These are phyloP conservation scores for Tuber magnatum DNA, from an alignment of 495 filamentous ascomycete species.

Conservation along the genomic window DNA sequence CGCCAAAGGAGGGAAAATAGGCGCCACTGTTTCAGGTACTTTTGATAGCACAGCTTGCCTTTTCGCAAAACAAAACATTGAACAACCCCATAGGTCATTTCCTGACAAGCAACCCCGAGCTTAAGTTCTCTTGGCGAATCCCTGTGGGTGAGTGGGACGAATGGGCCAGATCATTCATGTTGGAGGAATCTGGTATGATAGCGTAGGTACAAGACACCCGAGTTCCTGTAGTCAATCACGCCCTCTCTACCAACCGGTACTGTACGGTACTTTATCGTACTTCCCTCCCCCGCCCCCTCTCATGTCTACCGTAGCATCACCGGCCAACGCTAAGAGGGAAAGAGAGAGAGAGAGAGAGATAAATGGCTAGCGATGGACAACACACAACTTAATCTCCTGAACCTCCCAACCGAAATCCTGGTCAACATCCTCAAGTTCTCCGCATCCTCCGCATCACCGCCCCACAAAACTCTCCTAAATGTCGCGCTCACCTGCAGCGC, in stretches of 20 bases:
- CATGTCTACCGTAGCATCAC: background rate
- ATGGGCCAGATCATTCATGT: background rate
- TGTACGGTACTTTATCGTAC: too few species aligned
- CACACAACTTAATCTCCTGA: conserved; percentile 18
- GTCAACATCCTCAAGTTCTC: conserved; percentile 37
- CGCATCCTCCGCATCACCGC: conserved; percentile 13
- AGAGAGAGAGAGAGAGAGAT: background rate
- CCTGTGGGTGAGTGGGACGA: background rate
- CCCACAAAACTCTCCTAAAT: conserved; percentile 31
- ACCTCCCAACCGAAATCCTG: conserved; percentile 38
- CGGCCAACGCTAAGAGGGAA: background rate
- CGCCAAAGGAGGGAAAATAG: background rate
- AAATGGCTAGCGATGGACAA: conserved; percentile 14
- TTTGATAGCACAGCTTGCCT: background rate
- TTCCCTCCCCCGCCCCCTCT: background rate
- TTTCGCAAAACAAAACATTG: background rate
- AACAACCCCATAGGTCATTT: background rate
- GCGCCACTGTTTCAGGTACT: background rate
- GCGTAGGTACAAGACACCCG: background rate
- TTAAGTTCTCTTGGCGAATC: background rate
- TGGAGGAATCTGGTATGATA: background rate
- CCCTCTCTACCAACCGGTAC: background rate
- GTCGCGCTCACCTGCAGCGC: conserved; percentile 33
- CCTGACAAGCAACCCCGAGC: background rate
- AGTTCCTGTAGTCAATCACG: background rate